phyloP scores from a whole-genome alignment of 2,329 filamentous ascomycete species.

The Scleromitrula shiraiana region DNA sequence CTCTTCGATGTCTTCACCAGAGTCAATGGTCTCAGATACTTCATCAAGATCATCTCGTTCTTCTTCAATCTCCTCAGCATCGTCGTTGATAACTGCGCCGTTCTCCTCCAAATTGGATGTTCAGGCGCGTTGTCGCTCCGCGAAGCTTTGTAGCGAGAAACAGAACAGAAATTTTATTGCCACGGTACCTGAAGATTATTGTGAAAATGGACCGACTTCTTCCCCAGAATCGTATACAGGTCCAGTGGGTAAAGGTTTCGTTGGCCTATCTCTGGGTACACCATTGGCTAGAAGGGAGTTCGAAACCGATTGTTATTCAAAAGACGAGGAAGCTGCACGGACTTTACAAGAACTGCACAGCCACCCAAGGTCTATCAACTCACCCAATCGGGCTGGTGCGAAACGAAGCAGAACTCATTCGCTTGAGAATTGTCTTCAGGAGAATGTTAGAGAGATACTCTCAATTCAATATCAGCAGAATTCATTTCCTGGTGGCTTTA shows the following conservation, averaged over 20 bases:
- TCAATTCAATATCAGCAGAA: conserved; percentile 28
- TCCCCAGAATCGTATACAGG: conserved; percentile 51
- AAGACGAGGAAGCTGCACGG: conserved; percentile 46
- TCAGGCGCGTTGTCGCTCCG: conserved; percentile 55
- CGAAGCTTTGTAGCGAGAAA: conserved; percentile 51
- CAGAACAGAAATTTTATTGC: conserved; percentile 45
- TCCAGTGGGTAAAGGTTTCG: conserved; percentile 43
- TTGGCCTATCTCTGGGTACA: conserved; percentile 42
- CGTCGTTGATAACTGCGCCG: conserved; percentile 53
- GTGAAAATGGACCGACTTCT: conserved; percentile 42
- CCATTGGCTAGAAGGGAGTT: conserved; percentile 38
- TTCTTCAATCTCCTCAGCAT: conserved; percentile 57
- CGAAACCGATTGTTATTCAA: conserved; percentile 36
- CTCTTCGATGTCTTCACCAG: conserved; percentile 56
- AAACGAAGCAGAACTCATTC: conserved; percentile 56
- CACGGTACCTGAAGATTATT: conserved; percentile 50
- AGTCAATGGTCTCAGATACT: conserved; percentile 60
- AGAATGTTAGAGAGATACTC: conserved; percentile 59
- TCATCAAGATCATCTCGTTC: conserved; percentile 48
- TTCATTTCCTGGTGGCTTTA: conserved; percentile 22
- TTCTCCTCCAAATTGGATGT: conserved; percentile 46
- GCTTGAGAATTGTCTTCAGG: conserved; percentile 52
- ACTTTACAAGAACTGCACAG: conserved; percentile 54
- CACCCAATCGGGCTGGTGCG: conserved; percentile 32
- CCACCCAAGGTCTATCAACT: conserved; percentile 36